phyloP scores from a whole-genome alignment of 2,329 filamentous ascomycete genomes.

The Pyrenochaeta sp. region DNA sequence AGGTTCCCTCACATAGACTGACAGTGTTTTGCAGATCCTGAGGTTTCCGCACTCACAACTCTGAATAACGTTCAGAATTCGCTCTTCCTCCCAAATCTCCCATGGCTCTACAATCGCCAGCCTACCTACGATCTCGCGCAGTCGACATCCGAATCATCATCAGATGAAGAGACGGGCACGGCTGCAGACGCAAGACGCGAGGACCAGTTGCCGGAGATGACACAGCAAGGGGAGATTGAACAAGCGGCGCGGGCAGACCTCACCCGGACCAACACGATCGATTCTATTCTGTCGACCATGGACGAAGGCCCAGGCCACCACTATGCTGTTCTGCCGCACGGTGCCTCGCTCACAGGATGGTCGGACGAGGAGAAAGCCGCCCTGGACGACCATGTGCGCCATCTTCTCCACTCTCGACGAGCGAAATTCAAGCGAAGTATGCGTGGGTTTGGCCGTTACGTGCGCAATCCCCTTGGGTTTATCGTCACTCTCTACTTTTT shows the following conservation, averaged over 20 bases:
- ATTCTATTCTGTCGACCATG: constrained; percentile 43
- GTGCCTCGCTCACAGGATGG: constrained; percentile 78
- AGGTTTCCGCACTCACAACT: constrained; percentile 82
- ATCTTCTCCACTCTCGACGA: constrained; percentile 83
- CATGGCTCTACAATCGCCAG: constrained; percentile 75
- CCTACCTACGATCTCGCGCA: constrained; percentile 79
- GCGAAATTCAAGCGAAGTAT: constrained; percentile 80
- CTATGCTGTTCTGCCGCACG: constrained; percentile 82
- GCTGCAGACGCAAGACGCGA: constrained; percentile 15
- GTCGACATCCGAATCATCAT: constrained; percentile 44
- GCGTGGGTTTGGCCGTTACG: constrained; percentile 82
- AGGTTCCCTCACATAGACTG: constrained; percentile 33
- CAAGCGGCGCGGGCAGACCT: constrained; percentile 21
- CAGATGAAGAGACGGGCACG: constrained; percentile 31
- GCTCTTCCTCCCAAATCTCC: constrained; percentile 82
- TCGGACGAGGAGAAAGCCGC: constrained; percentile 74
- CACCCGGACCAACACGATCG: constrained; percentile 38
- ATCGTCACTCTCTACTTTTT: constrained; percentile 86
- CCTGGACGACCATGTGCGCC: constrained; percentile 84
- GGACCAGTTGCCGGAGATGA: constrained; percentile 28
- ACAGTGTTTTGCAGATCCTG: constrained; percentile 68
- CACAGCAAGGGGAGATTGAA: constrained; percentile 23
- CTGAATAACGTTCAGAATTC: constrained; percentile 94
- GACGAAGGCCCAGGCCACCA: constrained; percentile 63
- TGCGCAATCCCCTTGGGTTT: constrained; percentile 76